Percentiles rank a stretch among this genome's conserved stretches.
These are phyloP conservation scores for Plectranthus barbatus DNA, from an alignment of 257 asterid species.

Conservation along the genomic window DNA sequence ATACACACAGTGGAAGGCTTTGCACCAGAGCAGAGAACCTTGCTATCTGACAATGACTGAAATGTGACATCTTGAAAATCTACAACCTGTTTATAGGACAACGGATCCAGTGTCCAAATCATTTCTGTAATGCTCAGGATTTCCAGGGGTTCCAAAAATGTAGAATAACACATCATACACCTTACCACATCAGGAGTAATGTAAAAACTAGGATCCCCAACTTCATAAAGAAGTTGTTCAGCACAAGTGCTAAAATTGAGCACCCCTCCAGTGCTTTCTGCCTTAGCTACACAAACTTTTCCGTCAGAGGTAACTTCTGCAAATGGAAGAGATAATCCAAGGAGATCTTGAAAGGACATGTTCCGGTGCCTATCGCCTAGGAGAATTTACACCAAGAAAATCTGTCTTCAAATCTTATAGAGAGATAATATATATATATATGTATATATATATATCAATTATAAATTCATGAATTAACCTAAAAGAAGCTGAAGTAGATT, in stretches of 20 bases:
- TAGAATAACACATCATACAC: not conserved
- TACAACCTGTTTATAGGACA: slow-evolving; percentile 43
- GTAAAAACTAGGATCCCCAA: slow-evolving; percentile 90
- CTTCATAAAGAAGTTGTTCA: slow-evolving; percentile 94
- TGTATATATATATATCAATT: not conserved
- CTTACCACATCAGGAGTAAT: slow-evolving; percentile 92
- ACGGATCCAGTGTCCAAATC: slow-evolving; percentile 14
- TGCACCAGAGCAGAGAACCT: slow-evolving; percentile 88
- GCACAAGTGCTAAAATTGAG: slow-evolving; percentile 72
- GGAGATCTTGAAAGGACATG: slow-evolving; percentile 65
- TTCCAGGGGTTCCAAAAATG: not conserved
- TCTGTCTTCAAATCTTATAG: slow-evolving; percentile 7
- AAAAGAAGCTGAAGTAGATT: not conserved
- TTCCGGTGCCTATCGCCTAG: slow-evolving; percentile 77
- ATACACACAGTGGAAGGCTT: slow-evolving; percentile 48
- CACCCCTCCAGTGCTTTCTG: slow-evolving; percentile 71
- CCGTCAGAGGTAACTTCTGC: slow-evolving; percentile 78
- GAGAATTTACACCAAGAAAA: not conserved
- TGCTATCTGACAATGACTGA: slow-evolving; percentile 49
- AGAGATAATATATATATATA: not conserved
- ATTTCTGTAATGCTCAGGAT: not conserved
- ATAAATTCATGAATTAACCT: not conserved
- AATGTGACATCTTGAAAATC: slow-evolving; percentile 71
- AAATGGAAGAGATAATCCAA: slow-evolving; percentile 81
- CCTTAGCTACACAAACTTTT: slow-evolving; percentile 65